phyloP scores from a whole-genome alignment of 306 rosid species.

The Rubus idaeus region DNA sequence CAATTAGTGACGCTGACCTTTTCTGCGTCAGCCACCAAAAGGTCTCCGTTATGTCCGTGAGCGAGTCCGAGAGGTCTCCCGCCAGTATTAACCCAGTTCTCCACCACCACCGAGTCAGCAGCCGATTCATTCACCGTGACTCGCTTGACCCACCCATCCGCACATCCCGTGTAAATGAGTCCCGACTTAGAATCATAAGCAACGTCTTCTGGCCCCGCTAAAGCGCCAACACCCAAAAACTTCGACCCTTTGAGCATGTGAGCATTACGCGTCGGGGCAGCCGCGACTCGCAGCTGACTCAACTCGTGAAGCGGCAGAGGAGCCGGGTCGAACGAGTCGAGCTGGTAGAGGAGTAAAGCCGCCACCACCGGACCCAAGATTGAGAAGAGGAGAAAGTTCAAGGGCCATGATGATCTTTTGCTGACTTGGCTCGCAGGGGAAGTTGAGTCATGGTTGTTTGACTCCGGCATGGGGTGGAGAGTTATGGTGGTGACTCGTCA shows the following conservation, averaged over 20 bases:
- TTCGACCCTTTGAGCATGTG: constrained; percentile 39
- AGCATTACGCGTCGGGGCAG: constrained; percentile 18
- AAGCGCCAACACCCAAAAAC: constrained; percentile 30
- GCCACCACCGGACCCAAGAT: constrained; percentile 16
- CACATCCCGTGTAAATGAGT: constrained; percentile 63
- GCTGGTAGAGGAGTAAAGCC: constrained; percentile 18
- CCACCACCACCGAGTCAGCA: constrained; percentile 37
- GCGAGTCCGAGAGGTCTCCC: constrained; percentile 83
- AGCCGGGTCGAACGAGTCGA: constrained; percentile 2
- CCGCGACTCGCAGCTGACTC: background rate
- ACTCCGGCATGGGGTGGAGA: constrained; percentile 17
- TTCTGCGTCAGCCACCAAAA: constrained; percentile 49
- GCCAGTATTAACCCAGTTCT: constrained; percentile 63
- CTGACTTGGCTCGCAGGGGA: background rate
- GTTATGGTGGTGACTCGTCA: background rate
- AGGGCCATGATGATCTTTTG: background rate
- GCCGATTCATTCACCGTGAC: constrained; percentile 46
- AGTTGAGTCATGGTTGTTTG: background rate
- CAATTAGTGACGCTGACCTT: constrained; percentile 34
- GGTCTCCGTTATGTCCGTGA: constrained; percentile 20
- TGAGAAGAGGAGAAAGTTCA: constrained; percentile 1
- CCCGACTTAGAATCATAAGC: constrained; percentile 38
- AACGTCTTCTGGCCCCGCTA: constrained; percentile 54
- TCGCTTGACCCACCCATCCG: constrained; percentile 75
- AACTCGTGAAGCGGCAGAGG: background rate